These are phyloP conservation scores for Leishmania tropica DNA, from an alignment of 208 protist species.

Conservation along the genomic window DNA sequence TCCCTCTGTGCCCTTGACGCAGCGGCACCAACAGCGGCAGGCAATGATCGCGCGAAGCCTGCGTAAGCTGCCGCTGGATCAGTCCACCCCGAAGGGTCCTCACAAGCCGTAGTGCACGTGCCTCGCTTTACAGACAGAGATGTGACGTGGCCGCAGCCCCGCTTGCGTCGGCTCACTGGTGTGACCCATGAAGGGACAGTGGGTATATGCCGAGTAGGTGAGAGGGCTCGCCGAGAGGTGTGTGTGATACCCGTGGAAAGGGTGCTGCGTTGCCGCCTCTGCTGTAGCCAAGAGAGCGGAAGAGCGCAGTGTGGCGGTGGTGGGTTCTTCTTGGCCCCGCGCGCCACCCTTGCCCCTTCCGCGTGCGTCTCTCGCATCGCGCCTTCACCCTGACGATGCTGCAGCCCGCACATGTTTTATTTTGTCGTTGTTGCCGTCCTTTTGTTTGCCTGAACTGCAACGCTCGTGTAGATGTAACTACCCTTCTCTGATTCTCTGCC, in stretches of 20 bases:
- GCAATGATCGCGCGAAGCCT: constrained; percentile 56
- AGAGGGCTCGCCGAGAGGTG: not conserved
- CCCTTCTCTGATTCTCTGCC: not conserved
- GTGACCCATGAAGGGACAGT: not conserved
- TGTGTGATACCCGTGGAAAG: not conserved
- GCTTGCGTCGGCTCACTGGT: not conserved
- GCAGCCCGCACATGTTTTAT: not conserved
- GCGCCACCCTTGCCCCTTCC: not conserved
- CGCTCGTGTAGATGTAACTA: not conserved
- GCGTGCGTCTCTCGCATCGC: not conserved
- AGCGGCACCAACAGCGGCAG: constrained; percentile 38
- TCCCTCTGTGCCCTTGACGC: constrained; percentile 20
- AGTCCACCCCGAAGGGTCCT: not conserved
- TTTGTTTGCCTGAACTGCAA: too few relatives aligned
- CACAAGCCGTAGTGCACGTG: constrained; percentile 1
- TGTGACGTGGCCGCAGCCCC: not conserved
- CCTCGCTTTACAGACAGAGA: not conserved
- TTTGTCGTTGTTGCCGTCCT: not conserved
- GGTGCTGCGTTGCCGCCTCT: not conserved
- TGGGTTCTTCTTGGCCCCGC: not conserved
- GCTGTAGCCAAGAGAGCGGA: not conserved
- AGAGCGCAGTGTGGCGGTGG: not conserved
- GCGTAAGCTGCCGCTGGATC: constrained; percentile 31
- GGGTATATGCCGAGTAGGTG: not conserved
- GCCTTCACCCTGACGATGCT: not conserved